Evolutionary conservation across 768 basidiomycete species (phyloP).

Genomic region (Lepiota brunneoincarnata): DNA sequence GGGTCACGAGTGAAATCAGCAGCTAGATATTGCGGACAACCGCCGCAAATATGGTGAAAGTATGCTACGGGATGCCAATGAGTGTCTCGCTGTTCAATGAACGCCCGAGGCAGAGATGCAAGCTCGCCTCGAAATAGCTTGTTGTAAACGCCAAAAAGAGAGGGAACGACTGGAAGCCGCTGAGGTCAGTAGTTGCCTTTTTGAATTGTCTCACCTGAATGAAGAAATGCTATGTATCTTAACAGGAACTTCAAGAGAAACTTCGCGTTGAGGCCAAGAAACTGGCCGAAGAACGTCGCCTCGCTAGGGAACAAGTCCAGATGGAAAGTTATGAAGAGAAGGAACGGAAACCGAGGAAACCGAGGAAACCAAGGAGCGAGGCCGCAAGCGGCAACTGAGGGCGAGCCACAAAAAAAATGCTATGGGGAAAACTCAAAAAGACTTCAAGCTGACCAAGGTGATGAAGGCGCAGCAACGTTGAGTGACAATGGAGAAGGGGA

Average conservation of each 20-base stretch:
- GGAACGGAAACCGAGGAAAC: conserved; percentile 59
- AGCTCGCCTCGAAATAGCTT: conserved; percentile 73
- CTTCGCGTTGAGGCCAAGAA: conserved; percentile 69
- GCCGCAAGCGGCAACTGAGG: conserved; percentile 54
- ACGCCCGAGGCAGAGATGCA: conserved; percentile 70
- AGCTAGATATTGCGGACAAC: conserved; percentile 81
- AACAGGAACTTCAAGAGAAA: conserved; percentile 65
- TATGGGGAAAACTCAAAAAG: conserved; percentile 68
- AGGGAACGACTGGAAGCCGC: conserved; percentile 57
- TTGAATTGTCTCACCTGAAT: background rate
- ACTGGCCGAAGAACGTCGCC: conserved; percentile 74
- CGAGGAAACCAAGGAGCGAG: conserved; percentile 50
- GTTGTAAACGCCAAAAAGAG: conserved; percentile 79
- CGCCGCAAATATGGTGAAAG: conserved; percentile 87
- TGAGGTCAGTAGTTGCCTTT: conserved; percentile 48
- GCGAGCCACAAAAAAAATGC: conserved; percentile 72
- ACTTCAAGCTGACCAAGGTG: conserved; percentile 50
- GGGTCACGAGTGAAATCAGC: conserved; percentile 65
- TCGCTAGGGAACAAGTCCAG: conserved; percentile 70
- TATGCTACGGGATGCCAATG: conserved; percentile 78
- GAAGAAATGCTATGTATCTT: conserved; percentile 9
- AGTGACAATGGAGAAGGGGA: conserved; percentile 69
- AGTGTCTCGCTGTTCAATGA: conserved; percentile 70
- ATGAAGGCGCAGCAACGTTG: conserved; percentile 65
- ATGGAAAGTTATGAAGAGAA: conserved; percentile 80